Evolutionary conservation across 2,329 filamentous ascomycete genomes (phyloP), one percentile per base, ranked within the genome.

Genomic region (Aspergillus ibericus): DNA sequence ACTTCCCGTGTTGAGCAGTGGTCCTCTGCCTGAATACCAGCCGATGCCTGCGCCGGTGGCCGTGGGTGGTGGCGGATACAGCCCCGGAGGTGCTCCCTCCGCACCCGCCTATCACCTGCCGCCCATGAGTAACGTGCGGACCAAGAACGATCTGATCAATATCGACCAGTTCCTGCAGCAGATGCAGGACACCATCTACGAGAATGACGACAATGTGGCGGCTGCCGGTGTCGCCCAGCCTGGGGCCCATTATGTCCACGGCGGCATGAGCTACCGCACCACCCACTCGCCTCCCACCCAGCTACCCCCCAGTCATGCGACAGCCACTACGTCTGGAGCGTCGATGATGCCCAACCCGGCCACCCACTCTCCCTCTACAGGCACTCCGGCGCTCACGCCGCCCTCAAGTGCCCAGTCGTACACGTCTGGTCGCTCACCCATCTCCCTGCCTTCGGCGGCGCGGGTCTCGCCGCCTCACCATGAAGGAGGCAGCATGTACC

Each of bases 161-260:
- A 93, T 98, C 70, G 95, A 98, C 75, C 90, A 92, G 71, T 91
- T 98, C 75, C 85, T 99, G 56, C 92, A 96, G 78, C 92, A 97
- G 78, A 93, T 98, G 83, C 93, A 97, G 78, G 88, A 89, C 64
- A 97, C 93, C 47, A 92, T 98, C 50, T 98, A 98, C 73, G 95
- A 98, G 78, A 96, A 89, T 74, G 88, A 92, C 56, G 91, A 88
- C 68, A 88, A 92, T 52, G 88, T 92, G 32, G 91, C 91, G 2
- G 86, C 87, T 12, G 88, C 89, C 44, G 90, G 91, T 58, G 85
- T 96, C 59, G 89, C 90, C 67, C 86, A 92, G 62, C 86, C 90
- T 52, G 88, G 87, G 59, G 79, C 85, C 15, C 88, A 92, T 71
- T 88, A 89, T 68, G 78, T 86, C 16, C 82, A 82, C 60, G 75